A percentile compares a stretch with the other conserved stretches of the same genome.
These are phyloP conservation scores for Kwoniella dendrophila DNA, from an alignment of 768 basidiomycete genomes.

Conservation along the genomic window DNA sequence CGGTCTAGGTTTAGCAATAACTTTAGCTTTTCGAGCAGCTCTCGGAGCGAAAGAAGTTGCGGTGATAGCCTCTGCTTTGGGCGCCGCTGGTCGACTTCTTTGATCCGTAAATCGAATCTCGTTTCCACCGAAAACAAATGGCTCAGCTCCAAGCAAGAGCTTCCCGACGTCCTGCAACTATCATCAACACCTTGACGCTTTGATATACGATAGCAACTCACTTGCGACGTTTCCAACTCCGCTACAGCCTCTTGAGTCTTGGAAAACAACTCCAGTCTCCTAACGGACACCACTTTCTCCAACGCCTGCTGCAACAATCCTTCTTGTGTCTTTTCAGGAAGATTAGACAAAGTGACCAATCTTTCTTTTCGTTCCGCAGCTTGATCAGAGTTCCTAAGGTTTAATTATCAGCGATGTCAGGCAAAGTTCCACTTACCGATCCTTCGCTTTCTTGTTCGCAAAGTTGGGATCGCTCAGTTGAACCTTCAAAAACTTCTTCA, in stretches of 20 bases:
- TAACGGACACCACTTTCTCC: conserved; percentile 69
- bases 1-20: conserved; percentile 59
- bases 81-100: neutral
- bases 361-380: conserved; percentile 64
- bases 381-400: conserved; percentile 58
- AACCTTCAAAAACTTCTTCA: conserved; percentile 36
- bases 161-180: conserved; percentile 75
- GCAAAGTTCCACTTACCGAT: conserved; percentile 15
- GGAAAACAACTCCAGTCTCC: conserved; percentile 72
- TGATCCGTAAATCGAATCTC: conserved; percentile 61
- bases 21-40: conserved; percentile 30
- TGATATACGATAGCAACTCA: conserved; percentile 61
- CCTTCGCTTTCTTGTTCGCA: conserved; percentile 43
- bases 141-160: conserved; percentile 70
- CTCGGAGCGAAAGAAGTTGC: conserved; percentile 38
- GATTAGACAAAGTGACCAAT: conserved; percentile 72
- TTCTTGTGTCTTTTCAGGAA: conserved; percentile 80
- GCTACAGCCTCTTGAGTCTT: conserved; percentile 60
- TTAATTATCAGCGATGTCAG: conserved; percentile 28
- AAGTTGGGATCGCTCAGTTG: conserved; percentile 56
- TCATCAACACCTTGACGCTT: conserved; percentile 62
- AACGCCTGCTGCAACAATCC: conserved; percentile 86
- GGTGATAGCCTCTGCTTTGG: neutral
- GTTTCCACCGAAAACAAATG: conserved; percentile 70
- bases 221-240: conserved; percentile 57